Evolutionary conservation across 1,139 yeast species (phyloP).

Genomic region (Saccharomyces hybrid): DNA sequence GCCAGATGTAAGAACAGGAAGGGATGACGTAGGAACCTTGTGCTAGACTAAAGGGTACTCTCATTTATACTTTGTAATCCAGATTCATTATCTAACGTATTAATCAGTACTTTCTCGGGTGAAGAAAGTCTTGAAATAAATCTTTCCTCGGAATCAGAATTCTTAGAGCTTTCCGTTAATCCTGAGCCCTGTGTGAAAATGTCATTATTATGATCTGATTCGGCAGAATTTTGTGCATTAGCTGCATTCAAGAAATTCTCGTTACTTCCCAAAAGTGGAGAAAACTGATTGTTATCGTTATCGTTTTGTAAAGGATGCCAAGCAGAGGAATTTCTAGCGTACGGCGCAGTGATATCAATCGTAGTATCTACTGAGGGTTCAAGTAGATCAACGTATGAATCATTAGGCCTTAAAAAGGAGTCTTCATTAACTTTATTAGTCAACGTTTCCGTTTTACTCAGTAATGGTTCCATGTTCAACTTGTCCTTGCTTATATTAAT

Average conservation of each 20-base stretch:
- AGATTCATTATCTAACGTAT: background rate
- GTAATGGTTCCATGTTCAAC: conserved; percentile 18
- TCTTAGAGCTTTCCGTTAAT: background rate
- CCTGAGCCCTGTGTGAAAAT: background rate
- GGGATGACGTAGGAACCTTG: background rate
- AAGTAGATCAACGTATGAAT: conserved; percentile 14
- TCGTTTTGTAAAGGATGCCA: conserved; percentile 27
- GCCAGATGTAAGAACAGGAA: background rate
- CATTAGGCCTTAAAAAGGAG: conserved; percentile 18
- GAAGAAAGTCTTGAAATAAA: background rate
- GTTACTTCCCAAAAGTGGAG: conserved; percentile 10
- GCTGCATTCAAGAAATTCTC: background rate
- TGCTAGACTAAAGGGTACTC: background rate
- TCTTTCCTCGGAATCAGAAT: conserved; percentile 4
- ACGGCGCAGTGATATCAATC: conserved; percentile 27
- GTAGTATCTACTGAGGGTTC: conserved; percentile 21
- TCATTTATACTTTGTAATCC: background rate
- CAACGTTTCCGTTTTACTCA: conserved; percentile 12
- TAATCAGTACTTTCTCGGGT: background rate
- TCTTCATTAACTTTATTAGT: conserved; percentile 15
- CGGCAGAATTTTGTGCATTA: background rate
- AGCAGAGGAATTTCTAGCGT: conserved; percentile 21
- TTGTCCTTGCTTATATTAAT: conserved; percentile 7
- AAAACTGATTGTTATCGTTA: conserved; percentile 7
- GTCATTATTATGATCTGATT: background rate